Percentiles rank a stretch among this genome's conserved stretches.
phyloP scores from a whole-genome alignment of 371 early-diverging fungal genomes.

The Umbelopsis sp. region DNA sequence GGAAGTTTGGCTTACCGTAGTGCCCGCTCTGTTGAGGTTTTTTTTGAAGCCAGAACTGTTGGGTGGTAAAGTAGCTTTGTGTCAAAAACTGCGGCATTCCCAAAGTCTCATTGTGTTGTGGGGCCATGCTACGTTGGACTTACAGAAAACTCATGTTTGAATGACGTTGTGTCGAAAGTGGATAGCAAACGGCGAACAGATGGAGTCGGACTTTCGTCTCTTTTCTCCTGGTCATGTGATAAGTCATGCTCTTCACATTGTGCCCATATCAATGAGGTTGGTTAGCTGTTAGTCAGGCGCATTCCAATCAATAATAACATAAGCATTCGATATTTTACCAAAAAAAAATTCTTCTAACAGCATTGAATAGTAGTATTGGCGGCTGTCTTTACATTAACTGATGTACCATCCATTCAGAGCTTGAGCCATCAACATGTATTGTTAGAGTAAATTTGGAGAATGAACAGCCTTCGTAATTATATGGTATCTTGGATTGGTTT shows the following conservation, averaged over 20 bases:
- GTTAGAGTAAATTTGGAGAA: no score
- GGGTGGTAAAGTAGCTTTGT: not conserved
- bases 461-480: no score
- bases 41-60: conserved; percentile 84
- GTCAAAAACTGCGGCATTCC: not conserved
- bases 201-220: not conserved
- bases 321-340: no score
- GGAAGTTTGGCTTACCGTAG: conserved; percentile 52
- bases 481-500: no score
- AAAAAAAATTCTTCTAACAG: not conserved
- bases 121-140: not conserved
- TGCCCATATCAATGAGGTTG: no score
- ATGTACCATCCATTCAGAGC: no score
- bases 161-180: not conserved
- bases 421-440: no score
- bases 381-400: not conserved
- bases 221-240: not conserved
- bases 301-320: no score
- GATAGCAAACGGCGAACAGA: not conserved
- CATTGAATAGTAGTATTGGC: not conserved
- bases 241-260: not conserved
- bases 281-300: no score
- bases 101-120: conserved; percentile 6
- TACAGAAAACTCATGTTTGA: conserved; percentile 49
- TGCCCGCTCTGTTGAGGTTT: conserved; percentile 82